phyloP scores from a whole-genome alignment of 192 early-diverging fungal genomes.

The Coemansia sp. region DNA sequence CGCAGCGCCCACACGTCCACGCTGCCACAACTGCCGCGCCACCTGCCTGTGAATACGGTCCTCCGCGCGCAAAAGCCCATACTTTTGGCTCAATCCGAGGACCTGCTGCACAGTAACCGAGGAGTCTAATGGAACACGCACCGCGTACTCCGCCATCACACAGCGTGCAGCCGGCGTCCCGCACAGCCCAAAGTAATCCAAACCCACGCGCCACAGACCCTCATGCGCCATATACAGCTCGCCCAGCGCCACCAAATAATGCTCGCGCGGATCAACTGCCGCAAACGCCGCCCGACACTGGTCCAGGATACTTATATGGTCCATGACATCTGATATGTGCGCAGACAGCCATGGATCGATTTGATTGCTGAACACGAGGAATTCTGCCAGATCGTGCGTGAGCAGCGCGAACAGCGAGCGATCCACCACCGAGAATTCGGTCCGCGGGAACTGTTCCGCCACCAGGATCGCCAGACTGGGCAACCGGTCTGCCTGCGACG shows the following conservation, averaged over 20 bases:
- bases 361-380: conserved; percentile 50
- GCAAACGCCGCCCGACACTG: conserved; percentile 36
- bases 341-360: conserved; percentile 66
- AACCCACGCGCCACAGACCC: conserved; percentile 57
- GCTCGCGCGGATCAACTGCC: conserved; percentile 40
- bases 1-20: conserved; percentile 62
- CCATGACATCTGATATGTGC: conserved; percentile 63
- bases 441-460: conserved; percentile 31
- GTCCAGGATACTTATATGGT: conserved; percentile 59
- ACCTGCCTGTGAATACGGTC: conserved; percentile 51
- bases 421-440: conserved; percentile 38
- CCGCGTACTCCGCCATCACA: conserved; percentile 30
- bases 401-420: conserved; percentile 42
- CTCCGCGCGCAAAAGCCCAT: conserved; percentile 30
- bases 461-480: conserved; percentile 14
- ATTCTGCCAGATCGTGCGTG: conserved; percentile 47
- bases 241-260: conserved; percentile 36
- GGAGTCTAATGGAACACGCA: conserved; percentile 60
- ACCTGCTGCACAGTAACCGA: conserved; percentile 59
- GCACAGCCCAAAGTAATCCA: conserved; percentile 58
- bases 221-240: conserved; percentile 39
- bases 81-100: conserved; percentile 54
- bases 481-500: conserved; percentile 37
- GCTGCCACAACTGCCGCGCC: conserved; percentile 58
- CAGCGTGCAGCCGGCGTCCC: not conserved